These are phyloP conservation scores for Flaveria brownii DNA, from an alignment of 129 eudicot species.

Conservation along the genomic window DNA sequence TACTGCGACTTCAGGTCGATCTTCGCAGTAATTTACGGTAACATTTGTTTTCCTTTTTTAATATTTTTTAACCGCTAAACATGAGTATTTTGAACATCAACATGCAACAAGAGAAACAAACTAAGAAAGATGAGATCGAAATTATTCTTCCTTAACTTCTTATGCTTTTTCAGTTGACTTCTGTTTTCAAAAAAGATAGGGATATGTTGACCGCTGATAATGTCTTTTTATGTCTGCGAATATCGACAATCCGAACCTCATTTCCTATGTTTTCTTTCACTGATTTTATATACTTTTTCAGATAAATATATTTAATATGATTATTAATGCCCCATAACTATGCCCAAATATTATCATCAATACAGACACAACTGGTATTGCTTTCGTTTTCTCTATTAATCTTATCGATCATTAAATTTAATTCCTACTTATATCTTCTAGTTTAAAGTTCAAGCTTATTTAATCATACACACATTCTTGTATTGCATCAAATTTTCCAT, in stretches of 20 bases:
- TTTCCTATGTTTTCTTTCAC: slow-evolving; percentile 31
- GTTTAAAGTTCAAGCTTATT: neutral
- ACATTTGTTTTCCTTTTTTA: too few species aligned
- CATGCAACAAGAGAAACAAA: slow-evolving; percentile 8
- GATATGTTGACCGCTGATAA: slow-evolving; percentile 40
- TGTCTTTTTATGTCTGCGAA: slow-evolving; percentile 25
- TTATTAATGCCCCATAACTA: slow-evolving; percentile 17
- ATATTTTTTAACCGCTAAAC: slow-evolving; percentile 2
- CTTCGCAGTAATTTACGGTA: too few species aligned
- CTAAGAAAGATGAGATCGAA: neutral
- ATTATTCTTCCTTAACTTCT: neutral
- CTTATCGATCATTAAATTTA: neutral
- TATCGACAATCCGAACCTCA: slow-evolving; percentile 29
- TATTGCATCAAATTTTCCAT: neutral
- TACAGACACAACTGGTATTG: slow-evolving; percentile 21
- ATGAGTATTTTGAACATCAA: neutral
- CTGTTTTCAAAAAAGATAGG: slow-evolving; percentile 35
- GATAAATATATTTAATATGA: slow-evolving; percentile 14
- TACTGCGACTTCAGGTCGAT: too few species aligned
- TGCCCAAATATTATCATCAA: slow-evolving; percentile 2
- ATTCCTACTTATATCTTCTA: neutral
- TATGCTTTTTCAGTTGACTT: slow-evolving; percentile 40
- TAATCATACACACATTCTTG: neutral
- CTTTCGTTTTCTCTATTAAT: slow-evolving; percentile 21
- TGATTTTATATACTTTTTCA: neutral